Base-by-base conservation (phyloP, 495 filamentous ascomycete genomes). In the Podospora pseudopauciseta region DNA sequence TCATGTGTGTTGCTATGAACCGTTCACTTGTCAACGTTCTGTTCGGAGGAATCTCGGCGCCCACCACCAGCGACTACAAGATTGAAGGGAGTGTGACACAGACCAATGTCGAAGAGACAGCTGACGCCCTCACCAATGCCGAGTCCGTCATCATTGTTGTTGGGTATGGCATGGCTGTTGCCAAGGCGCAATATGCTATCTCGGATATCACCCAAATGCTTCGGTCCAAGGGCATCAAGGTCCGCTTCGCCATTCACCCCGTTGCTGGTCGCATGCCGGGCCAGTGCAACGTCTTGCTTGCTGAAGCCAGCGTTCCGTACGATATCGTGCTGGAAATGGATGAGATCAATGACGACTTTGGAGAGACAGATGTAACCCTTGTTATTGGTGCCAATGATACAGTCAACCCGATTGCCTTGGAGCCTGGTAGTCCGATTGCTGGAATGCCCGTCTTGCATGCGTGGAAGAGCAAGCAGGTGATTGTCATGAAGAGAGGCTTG, bases 271-370 rank as follows among this genome's bases (percentile, higher is more conserved):
- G 91, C 28, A 94, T 94, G 91, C 91, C 91, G 0, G 91, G 91
- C 2, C 91, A 94, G 75, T 93, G 91, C 79, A 94, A 94, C 72
- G 91, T 94, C 7, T 81, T 94, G 9, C 85, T 93, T 5, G 91
- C 91, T 3, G 91, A 94, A 73, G 91, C 91, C 1, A 88, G 86
- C 28, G 91, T 94, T 34, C 90, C 90, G 5, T 94, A 94, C 73
- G 91, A 94, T 72, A 93, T 92, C 61, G 90, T 93, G 44, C 81
- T 92, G 19, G 91, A 94, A 79, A 93, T 93, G 91, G 91, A 93
- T 75, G 91, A 94, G 78, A 93, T 94, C 79, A 94, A 94, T 77
- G 91, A 94, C 62, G 91, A 93, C 75, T 94, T 94, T 78, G 72
- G 80, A 49, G 89, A 92, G 53, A 93, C 91, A 0, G 91, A 93